Conservation (phyloP, 441 rosid species). For the Croton setiger region DNA sequence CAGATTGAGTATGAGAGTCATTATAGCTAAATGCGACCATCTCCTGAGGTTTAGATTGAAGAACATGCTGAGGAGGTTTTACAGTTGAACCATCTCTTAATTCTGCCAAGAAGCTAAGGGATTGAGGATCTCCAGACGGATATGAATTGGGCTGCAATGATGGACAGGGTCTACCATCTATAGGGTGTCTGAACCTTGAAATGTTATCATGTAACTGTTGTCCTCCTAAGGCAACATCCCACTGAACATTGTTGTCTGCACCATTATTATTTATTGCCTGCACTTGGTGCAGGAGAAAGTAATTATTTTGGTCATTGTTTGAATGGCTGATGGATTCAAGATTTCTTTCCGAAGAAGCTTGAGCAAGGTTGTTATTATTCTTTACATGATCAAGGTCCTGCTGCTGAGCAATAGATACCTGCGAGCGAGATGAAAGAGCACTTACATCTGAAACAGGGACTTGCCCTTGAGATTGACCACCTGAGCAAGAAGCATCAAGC, state of each 20-base stretch:
- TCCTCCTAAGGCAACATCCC: slow-evolving; percentile 17
- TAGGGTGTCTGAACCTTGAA: slow-evolving; percentile 26
- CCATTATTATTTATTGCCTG: slow-evolving; percentile 32
- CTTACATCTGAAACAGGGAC: slow-evolving; percentile 20
- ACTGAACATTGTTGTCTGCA: slow-evolving; percentile 27
- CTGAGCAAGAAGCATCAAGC: slow-evolving; percentile 26
- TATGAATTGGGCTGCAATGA: slow-evolving; percentile 24
- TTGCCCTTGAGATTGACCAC: slow-evolving; percentile 31
- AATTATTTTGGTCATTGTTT: slow-evolving; percentile 22
- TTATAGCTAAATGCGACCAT: slow-evolving; percentile 23
- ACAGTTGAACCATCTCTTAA: slow-evolving; percentile 26
- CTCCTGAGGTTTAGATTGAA: slow-evolving; percentile 26
- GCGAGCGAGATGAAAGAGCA: slow-evolving; percentile 20
- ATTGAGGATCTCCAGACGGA: slow-evolving; percentile 28
- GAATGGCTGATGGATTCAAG: slow-evolving; percentile 22
- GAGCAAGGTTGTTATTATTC: slow-evolving; percentile 21
- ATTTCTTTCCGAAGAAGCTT: slow-evolving; percentile 27
- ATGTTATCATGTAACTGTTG: slow-evolving; percentile 29
- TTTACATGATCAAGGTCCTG: slow-evolving; percentile 22
- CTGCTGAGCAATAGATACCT: slow-evolving; percentile 25
- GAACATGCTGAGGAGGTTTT: slow-evolving; percentile 23
- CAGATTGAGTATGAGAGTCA: slow-evolving; percentile 31
- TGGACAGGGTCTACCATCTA: slow-evolving; percentile 32
- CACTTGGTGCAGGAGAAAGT: slow-evolving; percentile 37
- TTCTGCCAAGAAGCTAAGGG: slow-evolving; percentile 23